A percentile compares a stretch with the other conserved stretches of the same genome.
Evolutionary conservation across 768 basidiomycete genomes (phyloP).

Genomic region (Termitomyces sp.): DNA sequence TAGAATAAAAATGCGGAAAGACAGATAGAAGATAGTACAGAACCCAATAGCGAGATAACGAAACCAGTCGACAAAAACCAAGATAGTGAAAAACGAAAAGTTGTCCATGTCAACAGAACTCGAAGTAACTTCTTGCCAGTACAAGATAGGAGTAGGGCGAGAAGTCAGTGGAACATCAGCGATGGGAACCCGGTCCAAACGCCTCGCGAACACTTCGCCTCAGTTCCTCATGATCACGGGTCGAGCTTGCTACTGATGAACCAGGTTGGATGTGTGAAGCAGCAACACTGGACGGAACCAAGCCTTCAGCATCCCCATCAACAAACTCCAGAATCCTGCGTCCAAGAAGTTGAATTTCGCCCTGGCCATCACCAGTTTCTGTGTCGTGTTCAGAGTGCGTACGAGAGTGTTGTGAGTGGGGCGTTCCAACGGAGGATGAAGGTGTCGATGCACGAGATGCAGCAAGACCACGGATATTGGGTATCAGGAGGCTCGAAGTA

Average conservation of each 20-base stretch:
- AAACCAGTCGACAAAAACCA: slow-evolving; percentile 1
- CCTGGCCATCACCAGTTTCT: slow-evolving; percentile 82
- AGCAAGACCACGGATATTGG: slow-evolving; percentile 84
- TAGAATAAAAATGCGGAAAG: slow-evolving; percentile 4
- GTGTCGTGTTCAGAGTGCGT: slow-evolving; percentile 77
- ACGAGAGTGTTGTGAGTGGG: slow-evolving; percentile 64
- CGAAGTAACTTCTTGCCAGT: not conserved
- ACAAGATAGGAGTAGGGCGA: not conserved
- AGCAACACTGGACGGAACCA: slow-evolving; percentile 55
- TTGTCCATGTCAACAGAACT: slow-evolving; percentile 11
- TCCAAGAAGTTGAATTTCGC: slow-evolving; percentile 86
- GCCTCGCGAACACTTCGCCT: slow-evolving; percentile 81
- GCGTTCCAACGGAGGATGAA: slow-evolving; percentile 71
- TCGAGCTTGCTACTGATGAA: slow-evolving; percentile 62
- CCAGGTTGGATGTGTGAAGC: slow-evolving; percentile 69
- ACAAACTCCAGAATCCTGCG: slow-evolving; percentile 85
- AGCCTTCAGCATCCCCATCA: slow-evolving; percentile 65
- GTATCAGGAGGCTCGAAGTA: slow-evolving; percentile 71
- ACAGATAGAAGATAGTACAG: slow-evolving; percentile 13
- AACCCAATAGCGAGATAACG: slow-evolving; percentile 13
- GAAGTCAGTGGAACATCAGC: slow-evolving; percentile 23
- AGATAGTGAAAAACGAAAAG: slow-evolving; percentile 2
- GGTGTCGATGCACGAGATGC: slow-evolving; percentile 66
- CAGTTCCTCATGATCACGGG: slow-evolving; percentile 75
- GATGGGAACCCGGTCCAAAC: slow-evolving; percentile 63